These are phyloP conservation scores for Mycogone perniciosa DNA, from an alignment of 2,329 filamentous ascomycete species.

Conservation along the genomic window DNA sequence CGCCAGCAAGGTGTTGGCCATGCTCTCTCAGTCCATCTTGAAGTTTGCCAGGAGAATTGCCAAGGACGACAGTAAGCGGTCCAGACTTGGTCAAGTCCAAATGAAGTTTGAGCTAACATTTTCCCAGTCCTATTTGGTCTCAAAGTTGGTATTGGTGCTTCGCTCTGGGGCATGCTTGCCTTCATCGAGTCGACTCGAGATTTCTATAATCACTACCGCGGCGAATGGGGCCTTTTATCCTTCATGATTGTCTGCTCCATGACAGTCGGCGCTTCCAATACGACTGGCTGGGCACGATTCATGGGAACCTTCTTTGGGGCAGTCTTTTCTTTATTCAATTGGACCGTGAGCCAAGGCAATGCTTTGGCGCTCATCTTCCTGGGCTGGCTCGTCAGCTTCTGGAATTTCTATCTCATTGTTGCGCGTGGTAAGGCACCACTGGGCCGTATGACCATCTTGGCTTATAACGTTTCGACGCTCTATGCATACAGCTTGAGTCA, in stretches of 20 bases:
- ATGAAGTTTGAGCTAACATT: conserved; percentile 1
- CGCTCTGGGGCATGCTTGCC: conserved; percentile 75
- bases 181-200: conserved; percentile 70
- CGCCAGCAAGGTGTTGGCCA: conserved; percentile 33
- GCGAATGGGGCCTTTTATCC: conserved; percentile 89
- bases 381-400: conserved; percentile 70
- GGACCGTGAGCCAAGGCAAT: conserved; percentile 67
- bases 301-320: conserved; percentile 76
- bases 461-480: conserved; percentile 85
- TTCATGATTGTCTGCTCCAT: conserved; percentile 96
- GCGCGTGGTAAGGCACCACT: conserved; percentile 74
- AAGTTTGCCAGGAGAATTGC: conserved; percentile 36
- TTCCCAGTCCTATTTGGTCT: conserved; percentile 60
- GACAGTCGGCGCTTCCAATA: conserved; percentile 89
- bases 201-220: conserved; percentile 74
- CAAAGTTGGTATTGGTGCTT: conserved; percentile 82
- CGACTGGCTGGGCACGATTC: conserved; percentile 76
- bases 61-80: conserved; percentile 41
- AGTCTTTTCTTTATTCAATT: conserved; percentile 63
- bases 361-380: conserved; percentile 64
- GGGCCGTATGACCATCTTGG: conserved; percentile 83
- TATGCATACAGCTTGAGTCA: conserved; percentile 83
- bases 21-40: conserved; percentile 36
- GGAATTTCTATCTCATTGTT: conserved; percentile 80
- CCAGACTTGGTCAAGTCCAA: not conserved